Evolutionary conservation across 305 asterid genomes (phyloP), one percentile per base, ranked within the genome.

Genomic region (Rubia peregrina): DNA sequence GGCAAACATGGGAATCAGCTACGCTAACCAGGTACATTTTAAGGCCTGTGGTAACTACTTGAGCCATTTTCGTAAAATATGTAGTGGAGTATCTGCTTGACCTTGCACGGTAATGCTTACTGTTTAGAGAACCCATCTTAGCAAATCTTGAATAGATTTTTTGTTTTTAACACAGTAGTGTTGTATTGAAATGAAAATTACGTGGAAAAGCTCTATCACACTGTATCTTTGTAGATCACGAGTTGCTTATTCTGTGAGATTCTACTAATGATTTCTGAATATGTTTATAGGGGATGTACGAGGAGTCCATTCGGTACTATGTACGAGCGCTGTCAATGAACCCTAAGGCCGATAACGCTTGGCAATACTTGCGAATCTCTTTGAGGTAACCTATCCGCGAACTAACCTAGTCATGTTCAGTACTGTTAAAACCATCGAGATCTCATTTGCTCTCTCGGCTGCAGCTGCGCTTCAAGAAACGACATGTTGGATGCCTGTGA

Each of bases 1-100:
- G 99, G 99, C 99, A 59, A 95, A 95, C 82, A 92, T 95, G 97
- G 99, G 99, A 49, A 95, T 95, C 85, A 92, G 99, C 83, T 95
- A 92, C 51, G 99, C 98, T 70, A 95, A 95, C 83, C 99, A 95
- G 98, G 99, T 95, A 82, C n/a, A 51, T 66, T 56, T 63, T 24
- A 38, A 62, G 17, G 26, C n/a, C 13, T 14, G 21, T 64, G 30
- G 65, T 10, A 48, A 19, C 11, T 16, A 4, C 33, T 70, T 68
- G 41, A n/a, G 22, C 6, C 61, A 33, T 53, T n/a, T 3, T 33
- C 43, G 30, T 48, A 30, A 4, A 26, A 46, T 46, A 16, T 17
- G 12, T 11, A 1, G 11, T 53, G 59, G 59, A 53, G 16, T 19
- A n/a, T 53, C 5, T 53, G 59, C 59, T 53, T 51, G 57, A 51